A percentile compares a stretch with the other conserved stretches of the same genome.
These are phyloP conservation scores for Penicillium herquei DNA, from an alignment of 495 filamentous ascomycete genomes.

Conservation along the genomic window DNA sequence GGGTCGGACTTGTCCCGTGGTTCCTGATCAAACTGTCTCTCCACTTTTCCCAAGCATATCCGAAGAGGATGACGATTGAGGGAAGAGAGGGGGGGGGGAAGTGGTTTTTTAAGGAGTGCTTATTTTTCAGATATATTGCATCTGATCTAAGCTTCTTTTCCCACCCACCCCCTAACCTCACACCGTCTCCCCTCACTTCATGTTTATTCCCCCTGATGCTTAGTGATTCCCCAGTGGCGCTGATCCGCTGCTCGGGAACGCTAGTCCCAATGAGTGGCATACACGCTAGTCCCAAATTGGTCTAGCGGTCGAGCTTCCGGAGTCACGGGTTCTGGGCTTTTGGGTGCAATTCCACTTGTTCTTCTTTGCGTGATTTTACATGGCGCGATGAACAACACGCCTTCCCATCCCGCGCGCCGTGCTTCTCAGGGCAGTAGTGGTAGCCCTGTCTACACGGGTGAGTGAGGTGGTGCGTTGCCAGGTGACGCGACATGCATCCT, in stretches of 20 bases:
- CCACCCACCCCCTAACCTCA: background rate
- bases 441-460: conserved; percentile 37
- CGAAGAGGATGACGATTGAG: background rate
- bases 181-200: conserved; percentile 2
- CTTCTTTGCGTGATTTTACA: conserved; percentile 4
- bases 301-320: conserved; percentile 38
- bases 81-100: too few relatives aligned
- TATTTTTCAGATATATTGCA: background rate
- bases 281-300: conserved; percentile 19
- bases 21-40: conserved; percentile 18
- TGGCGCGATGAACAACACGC: conserved; percentile 32
- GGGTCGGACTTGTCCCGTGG: conserved; percentile 29
- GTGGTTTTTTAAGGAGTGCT: too few relatives aligned
- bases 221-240: conserved; percentile 31
- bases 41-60: conserved; percentile 6
- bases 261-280: conserved; percentile 25
- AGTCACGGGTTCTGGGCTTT: conserved; percentile 41
- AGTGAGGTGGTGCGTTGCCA: conserved; percentile 22
- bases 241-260: conserved; percentile 44
- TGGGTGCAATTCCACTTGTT: conserved; percentile 16
- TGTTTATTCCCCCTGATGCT: conserved; percentile 15
- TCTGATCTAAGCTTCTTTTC: background rate
- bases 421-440: conserved; percentile 38
- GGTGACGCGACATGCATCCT: conserved; percentile 4
- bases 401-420: conserved; percentile 31